phyloP scores from a whole-genome alignment of 805 yeast genomes.

The Kodamaea jinghongensis region DNA sequence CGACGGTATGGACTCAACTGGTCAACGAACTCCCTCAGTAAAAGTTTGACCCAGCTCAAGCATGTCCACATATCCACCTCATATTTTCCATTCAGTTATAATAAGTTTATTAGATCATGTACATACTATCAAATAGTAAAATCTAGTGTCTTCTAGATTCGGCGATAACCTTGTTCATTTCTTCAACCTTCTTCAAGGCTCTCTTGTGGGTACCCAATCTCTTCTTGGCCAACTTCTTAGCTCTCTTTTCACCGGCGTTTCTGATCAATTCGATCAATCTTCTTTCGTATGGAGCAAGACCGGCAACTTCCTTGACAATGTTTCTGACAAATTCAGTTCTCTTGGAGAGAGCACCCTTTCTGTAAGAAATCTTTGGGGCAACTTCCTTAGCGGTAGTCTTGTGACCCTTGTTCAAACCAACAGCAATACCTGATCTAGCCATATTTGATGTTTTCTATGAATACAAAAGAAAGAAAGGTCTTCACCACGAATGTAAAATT shows the following conservation, averaged over 20 bases:
- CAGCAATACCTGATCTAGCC: conserved; percentile 87
- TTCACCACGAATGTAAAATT: conserved; percentile 9
- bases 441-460: conserved; percentile 32
- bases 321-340: conserved; percentile 95
- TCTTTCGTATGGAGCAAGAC: conserved; percentile 99
- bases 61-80: no score
- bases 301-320: conserved; percentile 94
- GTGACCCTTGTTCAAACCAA: conserved; percentile 99
- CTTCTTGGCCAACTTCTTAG: conserved; percentile 99
- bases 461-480: conserved; percentile 9
- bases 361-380: conserved; percentile 77
- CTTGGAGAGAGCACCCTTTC: conserved; percentile 95
- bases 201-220: conserved; percentile 99
- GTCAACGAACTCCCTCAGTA: no score
- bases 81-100: no score
- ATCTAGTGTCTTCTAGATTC: conserved; percentile 91
- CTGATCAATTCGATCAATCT: conserved; percentile 99
- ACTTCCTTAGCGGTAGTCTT: conserved; percentile 79
- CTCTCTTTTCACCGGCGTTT: conserved; percentile 99
- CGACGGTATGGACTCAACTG: no score
- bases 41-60: no score
- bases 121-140: conserved; percentile 14
- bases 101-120: conserved; percentile 12
- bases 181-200: conserved; percentile 99
- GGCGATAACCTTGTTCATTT: conserved; percentile 93